Percentiles rank a stretch among this genome's conserved stretches.
These are phyloP conservation scores for Fusarium guadeloupense DNA, from an alignment of 2,329 filamentous ascomycete species.

Conservation along the genomic window DNA sequence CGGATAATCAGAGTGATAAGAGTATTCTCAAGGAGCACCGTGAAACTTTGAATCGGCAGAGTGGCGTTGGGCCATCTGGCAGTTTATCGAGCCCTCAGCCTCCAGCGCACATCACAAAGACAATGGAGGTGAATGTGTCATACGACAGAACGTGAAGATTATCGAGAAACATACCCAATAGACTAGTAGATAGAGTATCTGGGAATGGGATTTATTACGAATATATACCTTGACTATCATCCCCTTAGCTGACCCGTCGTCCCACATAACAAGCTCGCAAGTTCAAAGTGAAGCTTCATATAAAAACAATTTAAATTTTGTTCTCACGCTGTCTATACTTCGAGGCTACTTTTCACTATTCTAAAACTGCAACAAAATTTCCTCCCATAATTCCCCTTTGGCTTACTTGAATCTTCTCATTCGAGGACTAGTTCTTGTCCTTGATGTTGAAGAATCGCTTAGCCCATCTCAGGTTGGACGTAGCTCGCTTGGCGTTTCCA, in stretches of 20 bases:
- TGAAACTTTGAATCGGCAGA: not conserved
- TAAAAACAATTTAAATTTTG: too few species aligned
- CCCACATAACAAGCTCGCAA: too few species aligned
- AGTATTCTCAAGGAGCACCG: constrained; percentile 26
- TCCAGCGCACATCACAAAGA: constrained; percentile 16
- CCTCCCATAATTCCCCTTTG: not conserved
- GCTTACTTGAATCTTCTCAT: not conserved
- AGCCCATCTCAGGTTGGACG: constrained; percentile 22
- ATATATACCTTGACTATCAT: too few species aligned
- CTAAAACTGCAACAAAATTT: too few species aligned
- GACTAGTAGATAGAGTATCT: too few species aligned
- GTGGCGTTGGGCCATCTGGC: accelerated
- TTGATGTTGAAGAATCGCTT: constrained; percentile 10
- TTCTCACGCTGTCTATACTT: too few species aligned
- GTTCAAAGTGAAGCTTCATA: too few species aligned
- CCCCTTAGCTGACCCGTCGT: too few species aligned
- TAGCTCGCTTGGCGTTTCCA: constrained; percentile 22
- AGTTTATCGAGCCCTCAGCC: not conserved
- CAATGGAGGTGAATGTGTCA: constrained; percentile 15
- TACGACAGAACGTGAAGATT: not conserved
- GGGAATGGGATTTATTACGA: too few species aligned
- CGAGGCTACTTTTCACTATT: too few species aligned
- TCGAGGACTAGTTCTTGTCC: not conserved
- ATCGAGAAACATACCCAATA: too few species aligned
- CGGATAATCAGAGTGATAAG: constrained; percentile 27